Base-by-base conservation (phyloP, 176 grass and related monocot species). In the Otatea glauca region DNA sequence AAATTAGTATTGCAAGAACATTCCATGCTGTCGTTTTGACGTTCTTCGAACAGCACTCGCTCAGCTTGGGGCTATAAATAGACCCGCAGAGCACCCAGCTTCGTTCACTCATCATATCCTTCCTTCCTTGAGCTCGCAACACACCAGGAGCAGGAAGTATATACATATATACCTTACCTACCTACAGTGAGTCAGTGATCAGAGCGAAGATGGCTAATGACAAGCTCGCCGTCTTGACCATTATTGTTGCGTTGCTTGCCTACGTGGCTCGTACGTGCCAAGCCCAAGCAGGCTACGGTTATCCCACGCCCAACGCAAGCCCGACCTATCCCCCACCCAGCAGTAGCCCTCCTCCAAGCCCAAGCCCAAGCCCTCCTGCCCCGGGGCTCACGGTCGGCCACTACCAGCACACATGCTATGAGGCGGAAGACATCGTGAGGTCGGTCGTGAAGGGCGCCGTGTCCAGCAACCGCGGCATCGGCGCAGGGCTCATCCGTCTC, bases 401-500 rank as follows among this genome's bases (percentile, higher is more conserved):
- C 79, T 90, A 90, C 79, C 5, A 78, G 11, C 10, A 74, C 21
- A 87, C 41, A 25, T 90, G 88, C 84, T 27, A 63, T 38, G 16
- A 18, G 5, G 88, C 84, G 0, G 88, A 90, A 50, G 14, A 18
- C 54, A 12, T 83, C 9, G 79, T 90, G 16, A 47, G 48, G 37
- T 32, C 45, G 0, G 48, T 47, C 66, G 88, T 90, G 17, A 13
- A 67, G 45, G 43, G 29, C 66, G 71, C 70, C 32, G 23, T 67
- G 5, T 4, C n/a, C 13, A 18, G 54, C 4, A 50, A 72, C 44
- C 43, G 39, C 13, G 89, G 92, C 23, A 18, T 67, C 24, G 80
- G 65, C 42, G 88, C 92, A 0, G 89, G 88, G 0, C 76, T 91
- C 41, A 35, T 93, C 85, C 75, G 92, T 1, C 15, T 93, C 20